Percentiles rank a stretch among this genome's conserved stretches.
These are phyloP conservation scores for Scheffersomyces cryptocercus DNA, from an alignment of 1,139 yeast species.

Conservation along the genomic window DNA sequence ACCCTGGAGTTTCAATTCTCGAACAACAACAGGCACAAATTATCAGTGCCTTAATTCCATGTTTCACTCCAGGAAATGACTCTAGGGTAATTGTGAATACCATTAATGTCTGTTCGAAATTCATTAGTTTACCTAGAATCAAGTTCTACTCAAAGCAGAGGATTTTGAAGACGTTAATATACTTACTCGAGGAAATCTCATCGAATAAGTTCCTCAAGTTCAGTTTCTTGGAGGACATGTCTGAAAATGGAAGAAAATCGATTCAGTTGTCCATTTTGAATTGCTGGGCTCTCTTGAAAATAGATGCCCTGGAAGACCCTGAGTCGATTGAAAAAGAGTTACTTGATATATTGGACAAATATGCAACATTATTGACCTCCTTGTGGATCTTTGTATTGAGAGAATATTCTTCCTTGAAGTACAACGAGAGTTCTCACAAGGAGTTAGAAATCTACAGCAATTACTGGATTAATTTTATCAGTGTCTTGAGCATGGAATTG, in stretches of 20 bases:
- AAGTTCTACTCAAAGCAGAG: slow-evolving; percentile 55
- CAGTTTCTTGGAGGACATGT: slow-evolving; percentile 44
- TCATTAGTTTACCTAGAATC: slow-evolving; percentile 54
- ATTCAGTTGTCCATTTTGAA: slow-evolving; percentile 72
- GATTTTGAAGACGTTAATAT: slow-evolving; percentile 65
- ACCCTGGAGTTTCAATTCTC: slow-evolving; percentile 68
- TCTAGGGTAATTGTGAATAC: slow-evolving; percentile 78
- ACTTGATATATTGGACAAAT: slow-evolving; percentile 52
- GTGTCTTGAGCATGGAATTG: slow-evolving; percentile 70
- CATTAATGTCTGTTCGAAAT: slow-evolving; percentile 75
- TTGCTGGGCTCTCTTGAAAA: slow-evolving; percentile 84
- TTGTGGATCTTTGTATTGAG: slow-evolving; percentile 77
- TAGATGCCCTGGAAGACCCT: slow-evolving; percentile 37
- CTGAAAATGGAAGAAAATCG: slow-evolving; percentile 59
- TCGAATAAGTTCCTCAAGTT: slow-evolving; percentile 44
- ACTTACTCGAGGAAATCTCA: slow-evolving; percentile 65
- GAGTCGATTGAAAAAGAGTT: slow-evolving; percentile 36
- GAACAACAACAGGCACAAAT: slow-evolving; percentile 96
- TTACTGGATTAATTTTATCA: slow-evolving; percentile 79
- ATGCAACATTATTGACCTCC: slow-evolving; percentile 63
- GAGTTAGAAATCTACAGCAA: slow-evolving; percentile 60
- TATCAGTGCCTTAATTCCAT: slow-evolving; percentile 85
- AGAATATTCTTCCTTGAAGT: slow-evolving; percentile 71
- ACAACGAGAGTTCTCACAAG: slow-evolving; percentile 48
- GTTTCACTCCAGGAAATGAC: slow-evolving; percentile 75